These are phyloP conservation scores for Patellifolia procumbens DNA, from an alignment of 179 eudicot species.

Conservation along the genomic window DNA sequence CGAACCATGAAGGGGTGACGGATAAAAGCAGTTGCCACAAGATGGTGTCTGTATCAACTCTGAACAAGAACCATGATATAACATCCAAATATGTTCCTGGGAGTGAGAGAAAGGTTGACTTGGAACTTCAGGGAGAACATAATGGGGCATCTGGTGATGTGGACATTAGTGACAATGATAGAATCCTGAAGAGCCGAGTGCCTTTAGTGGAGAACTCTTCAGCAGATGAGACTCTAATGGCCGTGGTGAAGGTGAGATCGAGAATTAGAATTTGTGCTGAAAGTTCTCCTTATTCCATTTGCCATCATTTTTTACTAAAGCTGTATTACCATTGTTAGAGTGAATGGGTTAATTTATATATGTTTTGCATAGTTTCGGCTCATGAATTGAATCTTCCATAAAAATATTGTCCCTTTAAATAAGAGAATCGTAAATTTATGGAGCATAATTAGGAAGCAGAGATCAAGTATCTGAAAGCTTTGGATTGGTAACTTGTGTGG, in stretches of 20 bases:
- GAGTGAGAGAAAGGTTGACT: not conserved
- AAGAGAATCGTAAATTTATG: not conserved
- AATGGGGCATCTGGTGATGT: not conserved
- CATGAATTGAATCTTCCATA: not conserved
- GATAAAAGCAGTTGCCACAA: not conserved
- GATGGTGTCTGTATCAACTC: not conserved
- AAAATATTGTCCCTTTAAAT: not conserved
- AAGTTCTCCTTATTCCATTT: not conserved
- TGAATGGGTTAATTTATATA: not conserved
- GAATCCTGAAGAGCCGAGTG: not conserved
- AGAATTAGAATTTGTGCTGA: not conserved
- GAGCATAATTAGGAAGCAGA: not conserved
- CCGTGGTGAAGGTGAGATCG: slow-evolving; percentile 6
- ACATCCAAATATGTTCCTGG: not conserved
- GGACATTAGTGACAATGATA: not conserved
- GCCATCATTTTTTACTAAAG: not conserved
- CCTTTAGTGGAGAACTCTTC: slow-evolving; percentile 9
- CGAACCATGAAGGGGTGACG: not conserved
- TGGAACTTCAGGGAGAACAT: not conserved
- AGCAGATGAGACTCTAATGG: not conserved
- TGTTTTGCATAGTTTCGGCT: not conserved
- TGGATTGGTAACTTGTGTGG: not conserved
- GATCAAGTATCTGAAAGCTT: not conserved
- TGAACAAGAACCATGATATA: not conserved
- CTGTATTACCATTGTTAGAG: not conserved